Base-by-base conservation (phyloP, 768 basidiomycete species). In the Mycena pura region DNA sequence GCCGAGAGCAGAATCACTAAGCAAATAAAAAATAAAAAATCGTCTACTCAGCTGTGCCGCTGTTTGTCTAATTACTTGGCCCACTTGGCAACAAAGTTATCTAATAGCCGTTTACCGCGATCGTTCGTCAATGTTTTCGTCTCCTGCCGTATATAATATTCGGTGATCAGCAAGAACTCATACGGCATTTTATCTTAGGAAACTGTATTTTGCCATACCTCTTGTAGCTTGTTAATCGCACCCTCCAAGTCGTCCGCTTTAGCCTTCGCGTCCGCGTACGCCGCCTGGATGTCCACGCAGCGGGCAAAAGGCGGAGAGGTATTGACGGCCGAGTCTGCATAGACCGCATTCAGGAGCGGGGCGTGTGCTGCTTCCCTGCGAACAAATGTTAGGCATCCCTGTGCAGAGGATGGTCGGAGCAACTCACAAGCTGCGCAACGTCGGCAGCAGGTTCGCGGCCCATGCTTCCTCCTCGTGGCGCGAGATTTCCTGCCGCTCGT, bases 271-370 rank as follows among this genome's bases (percentile, higher is more conserved):
- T 66, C 61, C 11, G 52, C 52, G 38, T 68, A 55, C 28, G 70
- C 46, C 6, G 25, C 15, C 5, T 29, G 45, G 4, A 72, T 28
- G 22, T 67, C 52, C 1, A 57, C 43, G 8, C 69, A 60, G 24
- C 60, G 41, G 8, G 67, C 44, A 29, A 73, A 74, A 1, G 74
- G 72, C 14, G 69, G 63, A 2, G 73, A 72, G 2, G 70, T 69
- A 38, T 72, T 73, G 47, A 73, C 21, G 2, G 68, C 57, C 8
- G 74, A 74, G 52, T 73, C 53, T 19, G 62, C 59, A 50, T 73
- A 74, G 11, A 62, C 57, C 2, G 52, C 54, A 29, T 66, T 38
- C 28, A 72, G 60, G 24, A 70, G 50, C 6, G 65, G 67, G 10
- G 57, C 61, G 51, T 71, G 68, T 27, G 36, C 46, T 1, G 60